phyloP scores from a whole-genome alignment of 2,329 filamentous ascomycete genomes.

The Setomelanomma holmii region DNA sequence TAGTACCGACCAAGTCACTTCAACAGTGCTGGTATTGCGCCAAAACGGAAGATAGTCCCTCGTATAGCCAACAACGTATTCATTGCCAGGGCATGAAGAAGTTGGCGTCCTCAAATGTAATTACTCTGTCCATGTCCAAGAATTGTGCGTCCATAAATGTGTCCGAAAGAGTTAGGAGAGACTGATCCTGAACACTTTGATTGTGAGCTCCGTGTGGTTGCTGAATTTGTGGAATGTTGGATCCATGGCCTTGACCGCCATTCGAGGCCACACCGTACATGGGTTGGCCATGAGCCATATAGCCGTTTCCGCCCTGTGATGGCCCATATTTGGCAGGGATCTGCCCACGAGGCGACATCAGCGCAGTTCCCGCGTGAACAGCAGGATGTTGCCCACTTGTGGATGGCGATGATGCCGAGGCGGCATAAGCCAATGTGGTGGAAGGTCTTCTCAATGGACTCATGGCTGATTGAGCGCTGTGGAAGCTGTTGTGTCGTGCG shows the following conservation, averaged over 20 bases:
- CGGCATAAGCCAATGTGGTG: slow-evolving; percentile 4
- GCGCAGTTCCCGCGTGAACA: background rate
- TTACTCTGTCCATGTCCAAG: slow-evolving; percentile 43
- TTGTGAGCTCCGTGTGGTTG: slow-evolving; percentile 4
- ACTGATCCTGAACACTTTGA: slow-evolving; percentile 37
- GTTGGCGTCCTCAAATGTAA: slow-evolving; percentile 46
- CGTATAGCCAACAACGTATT: too few relatives aligned
- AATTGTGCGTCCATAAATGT: slow-evolving; percentile 44
- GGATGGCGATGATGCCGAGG: slow-evolving; percentile 6
- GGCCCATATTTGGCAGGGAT: slow-evolving; percentile 2
- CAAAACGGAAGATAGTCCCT: too few relatives aligned
- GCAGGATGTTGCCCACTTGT: background rate
- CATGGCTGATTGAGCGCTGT: slow-evolving; percentile 16
- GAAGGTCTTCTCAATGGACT: slow-evolving; percentile 20
- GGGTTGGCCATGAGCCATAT: slow-evolving; percentile 3
- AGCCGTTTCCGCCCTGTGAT: background rate
- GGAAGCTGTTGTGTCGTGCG: slow-evolving; percentile 22
- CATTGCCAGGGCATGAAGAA: slow-evolving; percentile 42
- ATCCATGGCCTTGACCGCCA: background rate
- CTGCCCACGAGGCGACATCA: background rate
- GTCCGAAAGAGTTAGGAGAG: slow-evolving; percentile 37
- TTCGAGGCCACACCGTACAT: slow-evolving; percentile 8
- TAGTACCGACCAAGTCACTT: too few relatives aligned
- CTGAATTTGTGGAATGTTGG: slow-evolving; percentile 1
- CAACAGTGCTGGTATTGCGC: too few relatives aligned